These are phyloP conservation scores for Lodderomyces theae DNA, from an alignment of 1,139 yeast species.

Conservation along the genomic window DNA sequence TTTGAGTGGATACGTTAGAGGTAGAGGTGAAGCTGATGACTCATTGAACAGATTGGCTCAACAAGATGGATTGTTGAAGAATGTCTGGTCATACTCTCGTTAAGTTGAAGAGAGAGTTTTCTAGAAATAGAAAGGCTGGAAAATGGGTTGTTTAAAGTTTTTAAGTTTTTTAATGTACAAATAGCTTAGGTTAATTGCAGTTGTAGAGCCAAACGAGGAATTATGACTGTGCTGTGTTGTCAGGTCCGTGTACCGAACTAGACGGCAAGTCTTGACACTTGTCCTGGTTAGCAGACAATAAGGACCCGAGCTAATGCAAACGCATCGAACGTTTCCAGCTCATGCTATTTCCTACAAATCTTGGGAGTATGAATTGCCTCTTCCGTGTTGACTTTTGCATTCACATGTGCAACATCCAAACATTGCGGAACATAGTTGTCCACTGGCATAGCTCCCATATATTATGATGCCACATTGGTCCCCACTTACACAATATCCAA, in stretches of 20 bases:
- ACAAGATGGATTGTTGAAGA: slow-evolving; percentile 96
- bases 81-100: slow-evolving; percentile 99
- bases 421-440: no score
- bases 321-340: no score
- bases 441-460: no score
- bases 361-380: no score
- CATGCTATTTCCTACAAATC: no score
- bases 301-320: no score
- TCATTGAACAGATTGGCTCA: slow-evolving; percentile 99
- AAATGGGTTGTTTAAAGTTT: neutral
- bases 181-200: slow-evolving; percentile 2
- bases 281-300: no score
- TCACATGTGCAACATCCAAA: no score
- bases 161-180: slow-evolving; percentile 3
- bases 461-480: no score
- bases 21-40: slow-evolving; percentile 91
- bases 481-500: no score
- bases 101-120: slow-evolving; percentile 40
- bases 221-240: neutral
- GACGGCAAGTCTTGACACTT: neutral
- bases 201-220: neutral
- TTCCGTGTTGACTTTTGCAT: no score
- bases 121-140: no score
- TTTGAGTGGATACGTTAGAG: slow-evolving; percentile 88
- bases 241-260: neutral